Evolutionary conservation across 1,139 yeast genomes (phyloP).

Genomic region (Geotrichum cucujoidarum): DNA sequence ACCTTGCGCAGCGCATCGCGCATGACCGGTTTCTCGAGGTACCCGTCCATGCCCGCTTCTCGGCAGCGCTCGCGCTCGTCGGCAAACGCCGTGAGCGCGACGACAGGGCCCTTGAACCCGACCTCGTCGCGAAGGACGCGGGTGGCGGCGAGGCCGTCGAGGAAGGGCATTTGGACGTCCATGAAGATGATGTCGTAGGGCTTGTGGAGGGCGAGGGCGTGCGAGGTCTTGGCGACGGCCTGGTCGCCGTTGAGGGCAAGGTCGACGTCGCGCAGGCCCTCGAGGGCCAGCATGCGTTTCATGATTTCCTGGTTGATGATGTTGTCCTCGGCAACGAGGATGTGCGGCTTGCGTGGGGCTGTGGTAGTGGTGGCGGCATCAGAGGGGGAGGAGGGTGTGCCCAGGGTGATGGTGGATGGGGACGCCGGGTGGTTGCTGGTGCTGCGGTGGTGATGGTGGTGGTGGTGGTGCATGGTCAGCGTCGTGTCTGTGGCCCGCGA

Average conservation of each 20-base stretch:
- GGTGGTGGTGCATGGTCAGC: background rate
- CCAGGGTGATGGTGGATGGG: slow-evolving; percentile 1
- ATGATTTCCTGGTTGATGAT: slow-evolving; percentile 87
- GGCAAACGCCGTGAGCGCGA: slow-evolving; percentile 91
- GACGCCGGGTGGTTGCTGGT: background rate
- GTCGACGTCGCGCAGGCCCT: slow-evolving; percentile 66
- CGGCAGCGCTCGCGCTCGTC: slow-evolving; percentile 73
- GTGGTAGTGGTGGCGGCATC: too few relatives aligned
- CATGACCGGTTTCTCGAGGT: slow-evolving; percentile 80
- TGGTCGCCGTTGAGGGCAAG: slow-evolving; percentile 89
- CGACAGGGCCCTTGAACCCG: slow-evolving; percentile 67
- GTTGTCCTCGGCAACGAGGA: slow-evolving; percentile 94
- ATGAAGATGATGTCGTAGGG: slow-evolving; percentile 72
- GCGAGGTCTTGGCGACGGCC: slow-evolving; percentile 62
- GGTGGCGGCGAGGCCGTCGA: slow-evolving; percentile 84
- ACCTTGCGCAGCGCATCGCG: slow-evolving; percentile 57
- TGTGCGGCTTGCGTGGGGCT: slow-evolving; percentile 28
- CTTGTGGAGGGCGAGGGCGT: slow-evolving; percentile 41
- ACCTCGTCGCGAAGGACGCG: slow-evolving; percentile 61
- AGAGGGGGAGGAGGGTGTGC: background rate
- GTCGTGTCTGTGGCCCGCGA: background rate
- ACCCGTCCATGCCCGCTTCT: slow-evolving; percentile 82
- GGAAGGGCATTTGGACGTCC: slow-evolving; percentile 96
- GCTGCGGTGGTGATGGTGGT: background rate
- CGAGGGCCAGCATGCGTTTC: slow-evolving; percentile 72